phyloP scores from a whole-genome alignment of 495 filamentous ascomycete genomes.

The Talaromyces thailandensis region DNA sequence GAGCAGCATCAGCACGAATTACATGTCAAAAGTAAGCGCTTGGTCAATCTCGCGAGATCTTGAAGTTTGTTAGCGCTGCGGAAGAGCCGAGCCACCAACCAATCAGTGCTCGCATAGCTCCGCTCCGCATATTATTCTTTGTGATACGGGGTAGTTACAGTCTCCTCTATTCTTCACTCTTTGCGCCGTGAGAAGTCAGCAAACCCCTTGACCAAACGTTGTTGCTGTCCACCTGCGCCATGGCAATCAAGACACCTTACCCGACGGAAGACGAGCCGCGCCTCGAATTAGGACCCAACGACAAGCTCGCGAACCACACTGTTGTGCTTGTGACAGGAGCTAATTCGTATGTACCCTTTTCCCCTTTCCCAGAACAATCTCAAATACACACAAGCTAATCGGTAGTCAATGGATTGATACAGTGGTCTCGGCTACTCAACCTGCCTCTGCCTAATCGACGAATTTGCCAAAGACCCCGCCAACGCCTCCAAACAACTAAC shows the following conservation, averaged over 20 bases:
- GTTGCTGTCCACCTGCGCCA: background rate
- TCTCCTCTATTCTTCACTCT: background rate
- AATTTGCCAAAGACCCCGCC: constrained; percentile 67
- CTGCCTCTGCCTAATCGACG: constrained; percentile 79
- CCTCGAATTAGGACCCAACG: background rate
- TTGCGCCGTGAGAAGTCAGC: background rate
- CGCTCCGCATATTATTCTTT: background rate
- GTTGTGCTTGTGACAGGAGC: background rate
- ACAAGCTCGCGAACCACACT: constrained; percentile 3
- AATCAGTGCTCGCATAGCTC: background rate
- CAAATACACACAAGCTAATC: background rate
- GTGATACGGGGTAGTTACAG: background rate
- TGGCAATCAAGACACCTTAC: background rate
- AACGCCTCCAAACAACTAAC: constrained; percentile 47
- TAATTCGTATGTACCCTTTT: background rate
- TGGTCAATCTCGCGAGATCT: background rate
- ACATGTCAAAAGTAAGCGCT: background rate
- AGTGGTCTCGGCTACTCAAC: constrained; percentile 89
- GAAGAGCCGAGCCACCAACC: background rate
- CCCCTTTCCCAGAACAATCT: background rate
- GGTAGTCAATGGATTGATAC: background rate
- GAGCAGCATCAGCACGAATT: background rate
- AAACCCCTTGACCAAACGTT: background rate
- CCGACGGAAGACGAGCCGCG: background rate
- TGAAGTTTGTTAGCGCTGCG: background rate